Evolutionary conservation across 2,329 filamentous ascomycete genomes (phyloP), one percentile per base, ranked within the genome.

Genomic region (Fusarium decemcellulare): DNA sequence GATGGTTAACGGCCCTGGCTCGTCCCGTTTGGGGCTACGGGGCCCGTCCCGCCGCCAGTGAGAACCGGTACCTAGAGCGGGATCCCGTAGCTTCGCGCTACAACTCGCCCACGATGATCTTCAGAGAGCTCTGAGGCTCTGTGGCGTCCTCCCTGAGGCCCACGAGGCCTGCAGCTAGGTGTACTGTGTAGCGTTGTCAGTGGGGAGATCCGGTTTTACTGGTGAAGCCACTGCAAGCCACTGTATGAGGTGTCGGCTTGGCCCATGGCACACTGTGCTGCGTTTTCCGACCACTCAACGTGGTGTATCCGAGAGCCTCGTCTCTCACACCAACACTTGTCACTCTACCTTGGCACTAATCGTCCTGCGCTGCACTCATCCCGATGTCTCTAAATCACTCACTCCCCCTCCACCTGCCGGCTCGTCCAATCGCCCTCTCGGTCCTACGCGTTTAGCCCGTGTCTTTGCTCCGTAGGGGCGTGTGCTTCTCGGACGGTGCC

Each of bases 281-380:
- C 23, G 23, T 23, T 64, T 46, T 37, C 40, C 36, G 29, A 43
- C 67, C 63, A 64, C 67, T 70, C 48, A 57, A 11, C 44, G 53
- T 59, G 37, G 59, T 15, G 30, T 34, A 51, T 53, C 51, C 66
- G 42, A 50, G 65, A 68, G 65, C 66, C 61, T 68, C 61, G 42
- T 65, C 15, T 34, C 23, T 14, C 40, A 46, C 34, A 18, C 23
- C 23, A 23, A 23, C 23, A 23, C 23, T 70, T 70, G 67, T 70
- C 57, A 61, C 67, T 70, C 54, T 70, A 70, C 67, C 36, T 70
- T 46, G 52, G 64, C 67, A 70, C 63, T 63, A 70, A 64, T 67
- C 60, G 43, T 58, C 60, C 57, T 46, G 70, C 46, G 66, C 63
- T 70, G 63, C 43, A 70, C 40, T 63, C 59, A 59, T 70, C 54